A percentile compares a stretch with the other conserved stretches of the same genome.
These are phyloP conservation scores for Apiospora kogelbergensis DNA, from an alignment of 2,329 filamentous ascomycete genomes.

Conservation along the genomic window DNA sequence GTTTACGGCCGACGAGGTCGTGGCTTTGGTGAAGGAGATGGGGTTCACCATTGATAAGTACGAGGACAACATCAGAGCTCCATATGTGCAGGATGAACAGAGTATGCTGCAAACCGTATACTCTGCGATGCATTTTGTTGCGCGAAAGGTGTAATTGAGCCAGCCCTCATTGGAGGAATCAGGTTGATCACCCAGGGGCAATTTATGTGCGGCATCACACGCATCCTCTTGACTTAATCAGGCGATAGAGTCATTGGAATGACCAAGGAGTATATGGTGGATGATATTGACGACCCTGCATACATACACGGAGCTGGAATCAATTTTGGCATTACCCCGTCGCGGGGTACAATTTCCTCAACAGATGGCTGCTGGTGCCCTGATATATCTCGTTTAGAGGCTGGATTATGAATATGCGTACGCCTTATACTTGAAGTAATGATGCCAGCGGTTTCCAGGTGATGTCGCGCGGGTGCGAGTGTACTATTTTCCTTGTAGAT, in stretches of 20 bases:
- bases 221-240: not conserved
- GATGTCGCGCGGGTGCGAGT: not conserved
- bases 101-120: conserved; percentile 90
- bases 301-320: not conserved
- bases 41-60: conserved; percentile 74
- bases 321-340: not conserved
- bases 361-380: not conserved
- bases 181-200: not conserved
- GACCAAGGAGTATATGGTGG: not conserved
- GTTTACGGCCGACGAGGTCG: conserved; percentile 84
- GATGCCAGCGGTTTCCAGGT: not conserved
- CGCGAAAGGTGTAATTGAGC: conserved; percentile 57
- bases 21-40: conserved; percentile 69
- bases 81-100: conserved; percentile 81
- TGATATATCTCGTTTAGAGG: not conserved
- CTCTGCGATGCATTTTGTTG: conserved; percentile 80
- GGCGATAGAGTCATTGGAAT: not conserved
- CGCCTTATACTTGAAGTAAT: not conserved
- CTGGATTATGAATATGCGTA: not conserved
- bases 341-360: not conserved
- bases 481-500: not conserved
- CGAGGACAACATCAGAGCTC: conserved; percentile 62
- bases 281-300: not conserved
- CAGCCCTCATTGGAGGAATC: not conserved
- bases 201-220: not conserved